Evolutionary conservation across 495 filamentous ascomycete genomes (phyloP).

Genomic region (Neurospora discreta): DNA sequence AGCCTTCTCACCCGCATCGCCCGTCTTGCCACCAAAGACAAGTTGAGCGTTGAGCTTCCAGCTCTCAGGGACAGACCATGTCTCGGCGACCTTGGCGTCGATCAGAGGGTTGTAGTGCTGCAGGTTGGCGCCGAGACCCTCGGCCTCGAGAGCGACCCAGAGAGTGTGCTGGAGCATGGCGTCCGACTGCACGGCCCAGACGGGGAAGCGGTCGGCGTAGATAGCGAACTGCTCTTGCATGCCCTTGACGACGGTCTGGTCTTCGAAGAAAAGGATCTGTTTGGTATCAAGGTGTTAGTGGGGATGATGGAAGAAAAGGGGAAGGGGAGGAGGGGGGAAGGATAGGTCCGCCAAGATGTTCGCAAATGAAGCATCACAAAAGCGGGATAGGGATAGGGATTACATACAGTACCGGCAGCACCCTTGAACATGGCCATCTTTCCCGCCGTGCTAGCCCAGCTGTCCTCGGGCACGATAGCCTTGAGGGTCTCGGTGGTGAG

Average conservation of each 20-base stretch:
- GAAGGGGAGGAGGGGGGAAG: background rate
- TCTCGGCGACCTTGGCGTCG: conserved; percentile 41
- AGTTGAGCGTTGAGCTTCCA: conserved; percentile 54
- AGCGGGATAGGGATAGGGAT: background rate
- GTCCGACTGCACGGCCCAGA: conserved; percentile 48
- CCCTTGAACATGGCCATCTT: conserved; percentile 41
- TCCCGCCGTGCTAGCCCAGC: conserved; percentile 35
- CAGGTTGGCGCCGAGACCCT: conserved; percentile 61
- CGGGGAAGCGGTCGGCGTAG: conserved; percentile 50
- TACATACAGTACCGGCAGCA: conserved; percentile 47
- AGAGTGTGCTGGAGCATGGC: conserved; percentile 58
- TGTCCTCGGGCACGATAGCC: conserved; percentile 44
- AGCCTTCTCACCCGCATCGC: conserved; percentile 41
- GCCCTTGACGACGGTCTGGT: conserved; percentile 35
- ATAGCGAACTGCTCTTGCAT: conserved; percentile 43
- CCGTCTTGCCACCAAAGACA: conserved; percentile 48
- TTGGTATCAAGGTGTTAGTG: background rate
- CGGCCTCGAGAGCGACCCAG: conserved; percentile 57
- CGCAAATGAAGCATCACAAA: too few species aligned
- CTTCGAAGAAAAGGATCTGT: conserved; percentile 56
- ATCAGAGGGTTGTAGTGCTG: conserved; percentile 67
- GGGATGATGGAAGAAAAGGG: background rate
- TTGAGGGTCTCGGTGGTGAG: conserved; percentile 43
- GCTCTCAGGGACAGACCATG: conserved; percentile 46
- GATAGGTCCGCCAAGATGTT: background rate